A percentile compares a stretch with the other conserved stretches of the same genome.
These are phyloP conservation scores for Malus hybrid DNA, from an alignment of 331 rosid species.

Conservation along the genomic window DNA sequence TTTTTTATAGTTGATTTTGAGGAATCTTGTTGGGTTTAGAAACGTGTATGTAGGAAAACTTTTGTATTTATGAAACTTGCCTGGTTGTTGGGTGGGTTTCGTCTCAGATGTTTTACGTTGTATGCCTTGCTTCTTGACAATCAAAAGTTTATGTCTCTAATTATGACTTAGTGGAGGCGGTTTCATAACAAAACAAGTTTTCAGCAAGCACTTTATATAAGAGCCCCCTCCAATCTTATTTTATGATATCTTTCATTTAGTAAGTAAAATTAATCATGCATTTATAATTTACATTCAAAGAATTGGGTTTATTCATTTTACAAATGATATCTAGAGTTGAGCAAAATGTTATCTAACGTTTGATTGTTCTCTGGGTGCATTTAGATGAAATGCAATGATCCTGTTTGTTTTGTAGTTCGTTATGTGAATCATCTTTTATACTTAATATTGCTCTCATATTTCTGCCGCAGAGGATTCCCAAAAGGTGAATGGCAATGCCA, in stretches of 20 bases:
- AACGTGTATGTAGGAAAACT: not conserved
- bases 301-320: not conserved
- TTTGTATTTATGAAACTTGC: not conserved
- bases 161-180: not conserved
- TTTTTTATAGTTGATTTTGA: not conserved
- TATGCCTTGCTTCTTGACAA: not conserved
- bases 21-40: not conserved
- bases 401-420: not conserved
- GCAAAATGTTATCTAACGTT: not conserved
- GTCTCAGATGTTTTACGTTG: not conserved
- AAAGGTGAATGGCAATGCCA: constrained; percentile 65
- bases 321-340: not conserved
- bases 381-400: not conserved
- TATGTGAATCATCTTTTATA: not conserved
- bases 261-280: not conserved
- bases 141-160: not conserved
- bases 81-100: not conserved
- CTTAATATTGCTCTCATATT: not conserved
- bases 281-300: not conserved
- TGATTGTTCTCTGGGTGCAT: not conserved
- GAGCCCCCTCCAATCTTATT: not conserved
- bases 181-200: not conserved
- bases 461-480: constrained; percentile 63
- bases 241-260: not conserved
- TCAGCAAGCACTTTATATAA: not conserved